Evolutionary conservation across 2,329 filamentous ascomycete species (phyloP).

Genomic region (Epichloe coenophiala): DNA sequence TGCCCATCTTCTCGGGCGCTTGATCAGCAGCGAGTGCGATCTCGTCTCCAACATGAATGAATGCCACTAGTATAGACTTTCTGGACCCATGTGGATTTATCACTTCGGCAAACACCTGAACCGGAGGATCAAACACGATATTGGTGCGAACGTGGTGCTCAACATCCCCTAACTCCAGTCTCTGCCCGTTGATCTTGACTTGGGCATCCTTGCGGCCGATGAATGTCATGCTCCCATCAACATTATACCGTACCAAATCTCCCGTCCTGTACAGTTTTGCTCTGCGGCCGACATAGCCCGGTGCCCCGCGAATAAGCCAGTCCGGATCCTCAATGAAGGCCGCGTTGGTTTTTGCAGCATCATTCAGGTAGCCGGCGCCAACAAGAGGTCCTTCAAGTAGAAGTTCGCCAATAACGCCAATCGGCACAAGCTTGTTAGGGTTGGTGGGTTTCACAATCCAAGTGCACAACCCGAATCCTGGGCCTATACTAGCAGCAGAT

Average conservation of each 20-base stretch:
- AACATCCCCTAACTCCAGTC: conserved; percentile 28
- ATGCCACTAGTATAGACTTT: background rate
- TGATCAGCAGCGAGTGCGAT: background rate
- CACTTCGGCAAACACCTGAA: conserved; percentile 1
- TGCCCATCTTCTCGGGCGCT: background rate
- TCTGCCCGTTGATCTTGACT: conserved; percentile 40
- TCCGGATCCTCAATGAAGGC: conserved; percentile 28
- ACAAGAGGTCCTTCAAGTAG: conserved; percentile 29
- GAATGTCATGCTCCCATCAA: conserved; percentile 22
- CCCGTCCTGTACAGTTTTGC: conserved; percentile 30
- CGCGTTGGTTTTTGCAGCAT: conserved; percentile 28
- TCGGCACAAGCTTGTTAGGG: conserved; percentile 11
- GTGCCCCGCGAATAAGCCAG: conserved; percentile 6
- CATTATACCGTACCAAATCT: conserved; percentile 29
- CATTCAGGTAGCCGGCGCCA: conserved; percentile 34
- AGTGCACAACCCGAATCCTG: conserved; percentile 2
- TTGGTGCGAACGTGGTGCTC: conserved; percentile 6
- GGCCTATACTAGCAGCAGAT: conserved; percentile 2
- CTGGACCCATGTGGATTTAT: background rate
- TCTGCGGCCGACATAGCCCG: background rate
- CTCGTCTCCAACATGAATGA: background rate
- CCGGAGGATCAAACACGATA: background rate
- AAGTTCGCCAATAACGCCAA: conserved; percentile 22
- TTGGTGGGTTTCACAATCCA: conserved; percentile 2
- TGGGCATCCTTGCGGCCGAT: conserved; percentile 39